Conservation (phyloP, 352 stramenopile species). For the Plasmopara muralis region DNA sequence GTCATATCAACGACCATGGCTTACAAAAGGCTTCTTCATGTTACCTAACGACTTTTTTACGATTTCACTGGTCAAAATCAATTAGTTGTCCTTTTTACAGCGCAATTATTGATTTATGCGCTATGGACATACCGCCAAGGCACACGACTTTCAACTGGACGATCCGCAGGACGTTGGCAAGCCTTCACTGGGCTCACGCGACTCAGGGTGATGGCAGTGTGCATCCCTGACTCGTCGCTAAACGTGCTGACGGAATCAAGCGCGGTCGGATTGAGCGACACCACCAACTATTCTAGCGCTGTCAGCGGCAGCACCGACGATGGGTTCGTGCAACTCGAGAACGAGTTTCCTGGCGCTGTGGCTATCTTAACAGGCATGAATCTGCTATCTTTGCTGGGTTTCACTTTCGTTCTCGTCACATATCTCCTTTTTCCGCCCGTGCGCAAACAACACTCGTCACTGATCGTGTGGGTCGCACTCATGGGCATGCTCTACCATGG, state of each 20-base stretch:
- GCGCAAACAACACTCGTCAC: slow-evolving; percentile 68
- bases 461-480: slow-evolving; percentile 77
- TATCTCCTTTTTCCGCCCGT: slow-evolving; percentile 79
- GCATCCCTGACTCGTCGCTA: slow-evolving; percentile 15
- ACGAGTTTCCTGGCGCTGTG: slow-evolving; percentile 47
- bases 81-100: slow-evolving; percentile 2
- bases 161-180: slow-evolving; percentile 2
- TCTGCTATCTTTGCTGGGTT: slow-evolving; percentile 65
- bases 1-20: neutral
- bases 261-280: slow-evolving; percentile 16
- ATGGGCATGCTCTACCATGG: slow-evolving; percentile 78
- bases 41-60: slow-evolving; percentile 6
- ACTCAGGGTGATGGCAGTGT: slow-evolving; percentile 22
- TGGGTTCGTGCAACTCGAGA: slow-evolving; percentile 28
- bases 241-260: slow-evolving; percentile 14
- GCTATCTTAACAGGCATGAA: slow-evolving; percentile 55
- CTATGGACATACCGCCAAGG: slow-evolving; percentile 8
- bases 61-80: slow-evolving; percentile 15
- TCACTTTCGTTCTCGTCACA: slow-evolving; percentile 68
- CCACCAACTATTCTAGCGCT: slow-evolving; percentile 28
- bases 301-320: slow-evolving; percentile 6
- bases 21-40: slow-evolving; percentile 10
- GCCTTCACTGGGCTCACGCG: slow-evolving; percentile 4
- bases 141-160: slow-evolving; percentile 13
- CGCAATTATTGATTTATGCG: slow-evolving; percentile 12